A percentile compares a stretch with the other conserved stretches of the same genome.
Evolutionary conservation across 208 protist species (phyloP).

Genomic region (Strigomonas culicis): DNA sequence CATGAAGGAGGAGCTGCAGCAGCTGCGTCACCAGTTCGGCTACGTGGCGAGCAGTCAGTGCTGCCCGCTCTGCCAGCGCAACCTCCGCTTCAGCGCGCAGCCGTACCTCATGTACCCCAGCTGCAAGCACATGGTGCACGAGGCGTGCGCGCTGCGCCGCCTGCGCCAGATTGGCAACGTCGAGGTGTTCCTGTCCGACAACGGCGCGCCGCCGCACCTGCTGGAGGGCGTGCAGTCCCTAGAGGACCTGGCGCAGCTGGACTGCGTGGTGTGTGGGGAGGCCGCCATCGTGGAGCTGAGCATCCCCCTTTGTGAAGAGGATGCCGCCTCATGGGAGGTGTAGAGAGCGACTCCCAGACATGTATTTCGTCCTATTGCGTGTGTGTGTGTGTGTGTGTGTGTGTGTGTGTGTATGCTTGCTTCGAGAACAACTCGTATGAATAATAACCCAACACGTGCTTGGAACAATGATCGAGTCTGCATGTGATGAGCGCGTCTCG

Average conservation of each 20-base stretch:
- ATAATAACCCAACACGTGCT: no score
- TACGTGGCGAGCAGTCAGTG: conserved; percentile 78
- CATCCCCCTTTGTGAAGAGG: conserved; percentile 43
- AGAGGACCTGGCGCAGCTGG: conserved; percentile 49
- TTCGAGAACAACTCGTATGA: no score
- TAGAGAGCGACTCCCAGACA: conserved; percentile 4
- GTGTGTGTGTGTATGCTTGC: no score
- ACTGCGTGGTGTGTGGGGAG: conserved; percentile 83
- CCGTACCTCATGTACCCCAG: conserved; percentile 79
- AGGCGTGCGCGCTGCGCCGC: conserved; percentile 51
- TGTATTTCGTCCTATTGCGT: no score
- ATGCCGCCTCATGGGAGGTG: conserved; percentile 39
- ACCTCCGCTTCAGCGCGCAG: conserved; percentile 29
- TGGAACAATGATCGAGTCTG: no score
- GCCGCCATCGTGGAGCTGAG: conserved; percentile 64
- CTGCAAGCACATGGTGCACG: conserved; percentile 81
- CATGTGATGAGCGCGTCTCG: no score
- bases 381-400: no score
- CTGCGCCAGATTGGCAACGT: conserved; percentile 54
- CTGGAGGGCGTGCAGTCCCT: conserved; percentile 39
- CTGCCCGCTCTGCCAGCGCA: conserved; percentile 81
- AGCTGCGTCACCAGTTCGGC: conserved; percentile 75
- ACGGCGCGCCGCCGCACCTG: conserved; percentile 54
- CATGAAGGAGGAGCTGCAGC: conserved; percentile 90
- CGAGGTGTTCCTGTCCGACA: conserved; percentile 61